A percentile compares a stretch with the other conserved stretches of the same genome.
phyloP scores from a whole-genome alignment of 23 red algal species.

The Agarophyton chilense region DNA sequence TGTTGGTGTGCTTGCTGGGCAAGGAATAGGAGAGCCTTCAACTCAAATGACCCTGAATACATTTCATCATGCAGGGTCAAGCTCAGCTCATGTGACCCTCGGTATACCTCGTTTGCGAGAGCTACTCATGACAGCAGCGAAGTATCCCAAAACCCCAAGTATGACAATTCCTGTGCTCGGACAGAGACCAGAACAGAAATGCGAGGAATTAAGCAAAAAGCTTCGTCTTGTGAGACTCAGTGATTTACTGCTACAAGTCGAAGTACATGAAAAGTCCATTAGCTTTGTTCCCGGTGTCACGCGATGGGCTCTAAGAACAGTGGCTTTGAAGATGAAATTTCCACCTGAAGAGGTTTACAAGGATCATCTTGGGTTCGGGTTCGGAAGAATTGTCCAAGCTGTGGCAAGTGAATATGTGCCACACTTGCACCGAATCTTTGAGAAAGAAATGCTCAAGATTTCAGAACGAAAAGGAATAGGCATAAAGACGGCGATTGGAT shows the following conservation, averaged over 20 bases:
- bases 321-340: conserved; percentile 26
- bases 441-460: conserved; percentile 12
- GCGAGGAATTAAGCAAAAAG: conserved; percentile 2
- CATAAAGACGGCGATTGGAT: neutral
- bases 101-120: conserved; percentile 97
- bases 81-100: conserved; percentile 89
- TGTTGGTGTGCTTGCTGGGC: conserved; percentile 93
- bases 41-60: conserved; percentile 99
- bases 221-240: conserved; percentile 15
- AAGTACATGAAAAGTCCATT: conserved; percentile 47
- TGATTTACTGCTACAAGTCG: conserved; percentile 42
- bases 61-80: conserved; percentile 98
- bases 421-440: neutral
- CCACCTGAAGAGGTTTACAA: conserved; percentile 24
- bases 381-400: neutral
- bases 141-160: conserved; percentile 84
- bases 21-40: conserved; percentile 95
- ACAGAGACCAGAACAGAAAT: neutral
- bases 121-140: conserved; percentile 90
- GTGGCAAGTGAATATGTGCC: neutral
- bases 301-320: conserved; percentile 18
- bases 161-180: conserved; percentile 84
- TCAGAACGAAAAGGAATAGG: conserved; percentile 14
- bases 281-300: neutral
- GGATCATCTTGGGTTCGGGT: conserved; percentile 41